Base-by-base conservation (phyloP, 75 land plant genomes). In the Adiantum capillusveneris region DNA sequence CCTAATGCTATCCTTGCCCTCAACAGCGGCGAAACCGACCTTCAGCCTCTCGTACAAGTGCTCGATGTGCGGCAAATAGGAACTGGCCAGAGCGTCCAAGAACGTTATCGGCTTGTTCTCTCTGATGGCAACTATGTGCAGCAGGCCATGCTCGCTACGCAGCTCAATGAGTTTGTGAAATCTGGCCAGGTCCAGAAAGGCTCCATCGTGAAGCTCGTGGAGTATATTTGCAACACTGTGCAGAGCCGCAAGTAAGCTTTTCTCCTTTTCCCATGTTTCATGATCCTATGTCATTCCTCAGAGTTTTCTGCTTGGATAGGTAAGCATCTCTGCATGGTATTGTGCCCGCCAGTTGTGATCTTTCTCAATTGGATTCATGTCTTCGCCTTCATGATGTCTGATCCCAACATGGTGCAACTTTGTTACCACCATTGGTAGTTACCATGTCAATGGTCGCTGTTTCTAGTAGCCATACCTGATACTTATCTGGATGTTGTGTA, bases 101-200 rank as follows among this genome's bases (percentile, higher is more conserved):
- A 87, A 30, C 64, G 96, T 59, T 90, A 58, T 57, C 72, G 88
- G 42, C 17, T 84, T 62, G 60, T 87, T 24, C 60, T 90, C 1
- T 90, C 93, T 22, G 96, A 90, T 53, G 88, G 88, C 1, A 16
- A 34, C 9, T 58, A 76, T 58, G 19, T 34, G 34, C 93, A 87
- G 77, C 93, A 87, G 66, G 85, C 81, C n/a, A 90, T 90, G 96
- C 79, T 90, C 9, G 96, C 85, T 6, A 79, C 93, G 29, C 93
- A 90, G 79, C 71, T 75, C 62, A 90, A 87, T 42, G 55, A 62
- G 2, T 13, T 65, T 25, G 88, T 87, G 20, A 77, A 75, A 62
- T 53, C 63, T 2, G 82, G 79, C 18, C 39, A 28, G 34, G 54
- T 86, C 44, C 70, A 78, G 74, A 79, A 77, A 29, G 85, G 88